phyloP scores from a whole-genome alignment of 441 rosid species.

The Arabidopsis lyrata region DNA sequence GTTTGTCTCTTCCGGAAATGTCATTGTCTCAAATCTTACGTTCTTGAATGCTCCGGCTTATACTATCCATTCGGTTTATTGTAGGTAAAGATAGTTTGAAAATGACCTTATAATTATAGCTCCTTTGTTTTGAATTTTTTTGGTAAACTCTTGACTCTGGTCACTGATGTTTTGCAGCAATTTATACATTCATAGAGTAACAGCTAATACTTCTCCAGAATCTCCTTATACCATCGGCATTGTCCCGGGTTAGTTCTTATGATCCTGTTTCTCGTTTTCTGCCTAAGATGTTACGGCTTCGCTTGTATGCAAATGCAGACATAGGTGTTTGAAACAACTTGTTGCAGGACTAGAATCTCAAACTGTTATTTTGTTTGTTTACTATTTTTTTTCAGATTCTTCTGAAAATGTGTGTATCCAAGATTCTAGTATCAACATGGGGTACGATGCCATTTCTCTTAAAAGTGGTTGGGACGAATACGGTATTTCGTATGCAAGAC shows the following conservation, averaged over 20 bases:
- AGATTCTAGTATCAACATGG: slow-evolving; percentile 48
- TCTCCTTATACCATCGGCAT: slow-evolving; percentile 46
- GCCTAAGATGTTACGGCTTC: too few species aligned
- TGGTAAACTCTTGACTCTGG: slow-evolving; percentile 12
- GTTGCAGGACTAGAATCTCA: background rate
- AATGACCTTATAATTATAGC: background rate
- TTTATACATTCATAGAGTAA: slow-evolving; percentile 37
- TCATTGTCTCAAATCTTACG: slow-evolving; percentile 41
- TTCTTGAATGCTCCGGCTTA: slow-evolving; percentile 46
- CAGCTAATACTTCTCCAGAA: slow-evolving; percentile 37
- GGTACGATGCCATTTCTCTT: slow-evolving; percentile 49
- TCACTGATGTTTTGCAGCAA: slow-evolving; percentile 34
- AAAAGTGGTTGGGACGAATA: slow-evolving; percentile 63
- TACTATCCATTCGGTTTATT: slow-evolving; percentile 43
- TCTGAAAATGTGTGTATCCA: slow-evolving; percentile 52
- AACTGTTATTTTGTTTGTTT: background rate
- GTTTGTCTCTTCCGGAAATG: slow-evolving; percentile 35
- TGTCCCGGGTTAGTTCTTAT: slow-evolving; percentile 44
- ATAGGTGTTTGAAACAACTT: background rate
- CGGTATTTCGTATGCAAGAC: slow-evolving; percentile 47
- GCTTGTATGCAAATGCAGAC: too few species aligned
- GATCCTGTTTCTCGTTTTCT: too few species aligned
- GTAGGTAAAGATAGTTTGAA: slow-evolving; percentile 35
- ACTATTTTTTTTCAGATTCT: slow-evolving; percentile 44
- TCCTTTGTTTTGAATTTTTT: background rate